Percentiles rank a stretch among this genome's conserved stretches.
These are phyloP conservation scores for Smithsoniella earleae DNA, from an alignment of 163 green algal genomes.

Conservation along the genomic window DNA sequence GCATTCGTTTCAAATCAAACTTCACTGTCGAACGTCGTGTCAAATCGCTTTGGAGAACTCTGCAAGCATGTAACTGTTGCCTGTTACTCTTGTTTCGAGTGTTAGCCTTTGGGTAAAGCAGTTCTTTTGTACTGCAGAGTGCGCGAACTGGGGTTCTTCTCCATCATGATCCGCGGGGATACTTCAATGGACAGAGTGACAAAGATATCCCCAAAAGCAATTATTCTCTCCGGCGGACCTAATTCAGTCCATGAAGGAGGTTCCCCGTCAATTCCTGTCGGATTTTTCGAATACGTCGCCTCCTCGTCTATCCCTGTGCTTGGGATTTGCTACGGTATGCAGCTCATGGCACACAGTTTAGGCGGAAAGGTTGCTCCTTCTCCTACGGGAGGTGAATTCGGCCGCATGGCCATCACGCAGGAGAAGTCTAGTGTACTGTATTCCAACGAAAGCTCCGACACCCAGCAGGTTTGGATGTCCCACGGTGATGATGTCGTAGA, in stretches of 20 bases:
- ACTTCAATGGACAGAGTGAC: constrained; percentile 69
- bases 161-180: constrained; percentile 84
- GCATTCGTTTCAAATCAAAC: too few relatives aligned
- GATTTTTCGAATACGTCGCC: constrained; percentile 77
- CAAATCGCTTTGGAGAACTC: too few relatives aligned
- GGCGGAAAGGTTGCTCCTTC: constrained; percentile 71
- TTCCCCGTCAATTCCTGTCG: constrained; percentile 66
- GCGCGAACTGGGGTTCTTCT: constrained; percentile 83
- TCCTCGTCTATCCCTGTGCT: constrained; percentile 73
- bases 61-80: too few relatives aligned
- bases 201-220: constrained; percentile 56
- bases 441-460: constrained; percentile 35
- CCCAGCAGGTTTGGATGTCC: constrained; percentile 93
- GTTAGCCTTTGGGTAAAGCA: too few relatives aligned
- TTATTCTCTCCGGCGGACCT: constrained; percentile 92
- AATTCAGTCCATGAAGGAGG: constrained; percentile 83
- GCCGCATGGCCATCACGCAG: constrained; percentile 79
- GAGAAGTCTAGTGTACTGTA: constrained; percentile 19
- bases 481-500: constrained; percentile 85
- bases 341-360: constrained; percentile 71
- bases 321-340: constrained; percentile 98
- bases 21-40: too few relatives aligned
- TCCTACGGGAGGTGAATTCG: constrained; percentile 77
- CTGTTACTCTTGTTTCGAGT: too few relatives aligned
- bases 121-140: too few relatives aligned